Conservation (phyloP, 306 rosid species). For the Pyrus pyrifolia region DNA sequence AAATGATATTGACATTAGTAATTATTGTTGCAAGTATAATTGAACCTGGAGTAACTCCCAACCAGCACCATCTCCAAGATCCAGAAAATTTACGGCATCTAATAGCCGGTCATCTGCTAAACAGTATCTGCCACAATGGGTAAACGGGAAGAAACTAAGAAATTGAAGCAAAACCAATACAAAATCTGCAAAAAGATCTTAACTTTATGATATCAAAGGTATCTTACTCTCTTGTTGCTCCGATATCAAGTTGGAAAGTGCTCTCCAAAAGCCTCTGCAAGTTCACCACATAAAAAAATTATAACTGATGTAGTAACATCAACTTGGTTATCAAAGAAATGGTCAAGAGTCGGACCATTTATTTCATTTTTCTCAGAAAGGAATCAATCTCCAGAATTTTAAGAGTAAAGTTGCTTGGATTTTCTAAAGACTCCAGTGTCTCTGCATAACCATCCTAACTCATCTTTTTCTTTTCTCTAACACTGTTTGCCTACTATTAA, state of each 20-base stretch:
- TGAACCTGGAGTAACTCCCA: slow-evolving; percentile 94
- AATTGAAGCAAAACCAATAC: too few species aligned
- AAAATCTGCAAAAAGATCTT: background rate
- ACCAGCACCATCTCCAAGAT: slow-evolving; percentile 80
- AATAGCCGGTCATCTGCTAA: slow-evolving; percentile 62
- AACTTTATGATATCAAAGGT: background rate
- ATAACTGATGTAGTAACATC: background rate
- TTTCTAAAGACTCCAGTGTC: background rate
- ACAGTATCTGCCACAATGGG: slow-evolving; percentile 55
- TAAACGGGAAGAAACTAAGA: background rate
- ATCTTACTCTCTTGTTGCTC: slow-evolving; percentile 76
- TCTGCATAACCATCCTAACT: too few species aligned
- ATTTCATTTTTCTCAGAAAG: background rate
- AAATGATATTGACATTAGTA: background rate
- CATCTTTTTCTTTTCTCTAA: too few species aligned
- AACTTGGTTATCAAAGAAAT: background rate
- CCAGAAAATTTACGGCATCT: slow-evolving; percentile 67
- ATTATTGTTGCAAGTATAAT: background rate
- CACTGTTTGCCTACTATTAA: background rate
- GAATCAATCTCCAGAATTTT: background rate
- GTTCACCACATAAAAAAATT: slow-evolving; percentile 12
- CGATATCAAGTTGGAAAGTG: slow-evolving; percentile 80
- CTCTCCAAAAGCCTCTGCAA: slow-evolving; percentile 87
- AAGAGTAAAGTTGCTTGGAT: background rate
- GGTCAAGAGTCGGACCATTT: background rate